Evolutionary conservation across 257 asterid species (phyloP), one percentile per base, ranked within the genome.

Genomic region (Cinchona pubescens): DNA sequence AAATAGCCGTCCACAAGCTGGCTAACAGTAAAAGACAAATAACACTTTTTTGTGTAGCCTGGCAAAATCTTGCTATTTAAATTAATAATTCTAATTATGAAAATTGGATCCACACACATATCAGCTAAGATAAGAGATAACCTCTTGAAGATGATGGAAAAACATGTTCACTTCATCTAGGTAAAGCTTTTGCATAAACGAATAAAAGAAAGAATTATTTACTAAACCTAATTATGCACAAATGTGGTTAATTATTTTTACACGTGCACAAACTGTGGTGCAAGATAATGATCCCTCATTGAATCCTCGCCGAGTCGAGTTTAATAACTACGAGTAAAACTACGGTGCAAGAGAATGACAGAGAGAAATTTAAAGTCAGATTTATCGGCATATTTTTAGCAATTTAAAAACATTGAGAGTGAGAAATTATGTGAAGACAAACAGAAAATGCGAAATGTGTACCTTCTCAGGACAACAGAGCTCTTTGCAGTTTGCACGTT

Each of bases 21-120:
- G 61, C 74, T 74, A 49, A 55, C 53, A 76, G n/a, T 77, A 77
- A 70, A 75, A 60, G 83, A 83, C 90, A 81, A 83, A 77, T 21
- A 67, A 66, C 12, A 35, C 82, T 81, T 83, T 46, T 67, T 76
- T 18, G 72, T 43, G 59, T 48, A 45, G 1, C 53, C 53, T n/a
- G 53, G 1, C 45, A 40, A 7, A 53, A 71, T 71, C 51, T 71
- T 49, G 1, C 42, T n/a, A 2, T 34, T 70, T 53, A 11, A 69
- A 23, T 34, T 53, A 38, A 66, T 9, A 38, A n/a, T 23, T 25
- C 8, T 67, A 11, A 67, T 8, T 43, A 23, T 55, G 27, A 37
- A n/a, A 53, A 71, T 71, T 71, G n/a, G 38, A 38, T 53, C 21
- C 2, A 37, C 51, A 11, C 62, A 58, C 27, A 38, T 27, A 27